Base-by-base conservation (phyloP, 495 filamentous ascomycete genomes). In the Aspergillus nanangensis region DNA sequence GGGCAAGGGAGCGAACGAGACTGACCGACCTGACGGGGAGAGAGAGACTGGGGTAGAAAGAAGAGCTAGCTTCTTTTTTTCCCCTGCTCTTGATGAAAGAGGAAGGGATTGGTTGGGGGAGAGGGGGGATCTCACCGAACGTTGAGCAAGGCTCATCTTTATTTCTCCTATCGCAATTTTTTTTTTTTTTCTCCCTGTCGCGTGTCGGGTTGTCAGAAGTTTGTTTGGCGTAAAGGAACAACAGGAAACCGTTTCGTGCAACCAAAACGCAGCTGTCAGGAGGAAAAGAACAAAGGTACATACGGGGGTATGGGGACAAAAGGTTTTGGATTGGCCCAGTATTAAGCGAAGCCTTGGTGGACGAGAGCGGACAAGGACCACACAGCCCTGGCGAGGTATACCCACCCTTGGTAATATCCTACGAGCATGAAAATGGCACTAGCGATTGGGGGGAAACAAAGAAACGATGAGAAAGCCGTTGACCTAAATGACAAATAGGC, bases 161-260 rank as follows among this genome's bases (percentile, higher is more conserved):
- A n/a, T 24, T n/a, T 7, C 8, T 29, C 31, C 7, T 11, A 7
- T 29, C 8, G 7, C n/a, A 22, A 13, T 17, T n/a, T 18, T 24
- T 34, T 8, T 22, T 10, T 27, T 10, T 29, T 20, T 31, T 44
- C 20, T 41, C 43, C 35, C 20, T 29, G 36, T 47, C 41, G 48
- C 42, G 46, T 47, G 39, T 41, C 43, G 45, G 48, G 20, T 52
- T 38, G 46, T 50, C 55, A 51, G 51, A 58, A 47, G 51, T 52
- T 55, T 55, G 55, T 55, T 45, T 55, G 46, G 46, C 41, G 51
- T 45, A 52, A 48, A 51, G 53, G 48, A 49, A 48, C 51, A 46
- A 55, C 48, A 51, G 55, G 44, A 52, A 45, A 50, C 56, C 52
- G 56, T 56, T 55, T 56, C 47, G 56, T 60, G 56, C 39, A 51